Conservation (phyloP, 805 yeast species). For the Candida pseudoglaebosa region DNA sequence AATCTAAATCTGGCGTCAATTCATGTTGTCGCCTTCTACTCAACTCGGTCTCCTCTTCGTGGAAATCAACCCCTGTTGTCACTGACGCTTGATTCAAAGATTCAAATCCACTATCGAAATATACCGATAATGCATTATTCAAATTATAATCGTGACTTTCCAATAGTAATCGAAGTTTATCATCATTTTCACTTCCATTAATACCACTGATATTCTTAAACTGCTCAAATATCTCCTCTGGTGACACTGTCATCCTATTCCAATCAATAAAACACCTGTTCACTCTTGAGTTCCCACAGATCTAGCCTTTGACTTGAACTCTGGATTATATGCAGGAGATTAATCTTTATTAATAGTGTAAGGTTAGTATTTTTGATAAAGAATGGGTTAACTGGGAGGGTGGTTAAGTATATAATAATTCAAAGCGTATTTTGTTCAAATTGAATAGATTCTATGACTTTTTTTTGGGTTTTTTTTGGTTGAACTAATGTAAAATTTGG, state of each 20-base stretch:
- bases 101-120: slow-evolving; percentile 49
- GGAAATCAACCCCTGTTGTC: slow-evolving; percentile 11
- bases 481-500: too few relatives aligned
- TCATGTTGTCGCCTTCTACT: slow-evolving; percentile 9
- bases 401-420: too few relatives aligned
- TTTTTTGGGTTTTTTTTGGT: too few relatives aligned
- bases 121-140: slow-evolving; percentile 57
- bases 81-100: slow-evolving; percentile 10
- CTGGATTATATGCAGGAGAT: too few relatives aligned
- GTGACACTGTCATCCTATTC: slow-evolving; percentile 6
- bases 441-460: too few relatives aligned
- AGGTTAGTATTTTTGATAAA: too few relatives aligned
- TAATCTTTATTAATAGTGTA: too few relatives aligned
- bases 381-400: too few relatives aligned
- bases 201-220: slow-evolving; percentile 20
- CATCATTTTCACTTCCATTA: slow-evolving; percentile 26
- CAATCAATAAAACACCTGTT: too few relatives aligned
- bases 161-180: slow-evolving; percentile 44
- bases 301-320: too few relatives aligned
- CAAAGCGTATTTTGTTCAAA: too few relatives aligned
- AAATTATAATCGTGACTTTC: slow-evolving; percentile 55
- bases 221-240: slow-evolving; percentile 9
- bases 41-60: slow-evolving; percentile 19
- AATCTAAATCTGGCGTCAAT: slow-evolving; percentile 5
- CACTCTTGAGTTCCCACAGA: too few relatives aligned